These are phyloP conservation scores for Pelargonium nanum DNA, from an alignment of 345 rosid genomes.

Conservation along the genomic window DNA sequence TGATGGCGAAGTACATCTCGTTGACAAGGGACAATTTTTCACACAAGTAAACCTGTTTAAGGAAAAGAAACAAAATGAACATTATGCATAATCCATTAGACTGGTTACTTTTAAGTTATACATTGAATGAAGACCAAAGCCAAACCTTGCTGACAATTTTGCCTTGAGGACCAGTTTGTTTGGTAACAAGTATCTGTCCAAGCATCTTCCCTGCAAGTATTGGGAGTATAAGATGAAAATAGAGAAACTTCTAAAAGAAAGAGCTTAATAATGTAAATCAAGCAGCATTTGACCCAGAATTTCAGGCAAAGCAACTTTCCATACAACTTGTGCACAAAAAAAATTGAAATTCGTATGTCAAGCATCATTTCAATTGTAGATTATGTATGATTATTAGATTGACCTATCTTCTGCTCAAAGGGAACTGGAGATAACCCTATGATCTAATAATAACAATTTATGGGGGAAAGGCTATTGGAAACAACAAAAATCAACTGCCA, in stretches of 20 bases:
- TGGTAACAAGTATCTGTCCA: constrained; percentile 92
- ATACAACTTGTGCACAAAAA: too few relatives aligned
- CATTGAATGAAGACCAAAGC: background rate
- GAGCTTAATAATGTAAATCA: background rate
- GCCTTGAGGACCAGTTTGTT: constrained; percentile 95
- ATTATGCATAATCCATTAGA: background rate
- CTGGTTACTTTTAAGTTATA: background rate
- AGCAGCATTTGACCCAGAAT: background rate
- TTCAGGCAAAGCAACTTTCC: background rate
- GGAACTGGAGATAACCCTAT: background rate
- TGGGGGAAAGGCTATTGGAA: background rate
- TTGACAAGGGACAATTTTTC: constrained; percentile 83
- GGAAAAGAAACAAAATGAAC: constrained; percentile 8
- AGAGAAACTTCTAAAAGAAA: background rate
- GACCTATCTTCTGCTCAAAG: background rate
- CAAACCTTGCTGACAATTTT: constrained; percentile 98
- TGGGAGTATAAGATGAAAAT: constrained; percentile 8
- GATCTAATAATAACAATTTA: background rate
- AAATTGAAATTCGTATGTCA: too few relatives aligned
- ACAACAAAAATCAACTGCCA: background rate
- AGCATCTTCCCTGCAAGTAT: constrained; percentile 76
- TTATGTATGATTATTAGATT: too few relatives aligned
- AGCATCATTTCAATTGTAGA: background rate
- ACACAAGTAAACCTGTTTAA: constrained; percentile 81
- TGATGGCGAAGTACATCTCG: constrained; percentile 98